These are phyloP conservation scores for Leishmania gerbilli DNA, from an alignment of 208 protist species.

Conservation along the genomic window DNA sequence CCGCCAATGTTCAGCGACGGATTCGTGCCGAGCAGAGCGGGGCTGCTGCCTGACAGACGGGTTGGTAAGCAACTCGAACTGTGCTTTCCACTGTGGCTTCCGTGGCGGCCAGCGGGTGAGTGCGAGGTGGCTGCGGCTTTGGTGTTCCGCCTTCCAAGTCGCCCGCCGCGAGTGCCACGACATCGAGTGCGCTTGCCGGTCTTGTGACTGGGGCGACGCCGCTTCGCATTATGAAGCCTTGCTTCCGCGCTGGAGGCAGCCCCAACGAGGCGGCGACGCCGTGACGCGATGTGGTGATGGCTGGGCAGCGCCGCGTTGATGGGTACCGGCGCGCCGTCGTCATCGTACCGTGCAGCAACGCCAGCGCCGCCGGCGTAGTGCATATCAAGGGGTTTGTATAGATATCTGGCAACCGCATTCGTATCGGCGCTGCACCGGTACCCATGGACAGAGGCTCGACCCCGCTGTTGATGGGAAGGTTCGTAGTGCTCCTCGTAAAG, in stretches of 20 bases:
- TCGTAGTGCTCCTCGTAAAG: not conserved
- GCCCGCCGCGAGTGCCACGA: not conserved
- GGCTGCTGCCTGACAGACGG: not conserved
- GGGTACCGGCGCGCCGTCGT: conserved; percentile 1
- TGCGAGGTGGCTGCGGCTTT: not conserved
- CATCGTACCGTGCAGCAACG: not conserved
- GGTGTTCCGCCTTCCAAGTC: not conserved
- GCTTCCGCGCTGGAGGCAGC: not conserved
- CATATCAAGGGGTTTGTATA: not conserved
- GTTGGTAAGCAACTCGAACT: not conserved
- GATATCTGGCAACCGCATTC: not conserved
- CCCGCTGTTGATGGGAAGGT: not conserved
- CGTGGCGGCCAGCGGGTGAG: not conserved
- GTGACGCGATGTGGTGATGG: conserved; percentile 4
- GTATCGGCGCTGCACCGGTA: not conserved
- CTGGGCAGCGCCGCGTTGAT: conserved; percentile 3
- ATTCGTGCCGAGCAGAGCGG: not conserved
- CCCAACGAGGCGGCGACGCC: conserved; percentile 12
- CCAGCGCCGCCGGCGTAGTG: not conserved
- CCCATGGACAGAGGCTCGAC: not conserved
- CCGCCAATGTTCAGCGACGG: not conserved
- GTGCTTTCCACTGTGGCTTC: not conserved
- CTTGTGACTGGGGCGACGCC: not conserved
- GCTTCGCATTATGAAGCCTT: not conserved
- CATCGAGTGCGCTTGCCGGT: not conserved